These are phyloP conservation scores for Globisporangium cystogenes DNA, from an alignment of 352 stramenopile species.

Conservation along the genomic window DNA sequence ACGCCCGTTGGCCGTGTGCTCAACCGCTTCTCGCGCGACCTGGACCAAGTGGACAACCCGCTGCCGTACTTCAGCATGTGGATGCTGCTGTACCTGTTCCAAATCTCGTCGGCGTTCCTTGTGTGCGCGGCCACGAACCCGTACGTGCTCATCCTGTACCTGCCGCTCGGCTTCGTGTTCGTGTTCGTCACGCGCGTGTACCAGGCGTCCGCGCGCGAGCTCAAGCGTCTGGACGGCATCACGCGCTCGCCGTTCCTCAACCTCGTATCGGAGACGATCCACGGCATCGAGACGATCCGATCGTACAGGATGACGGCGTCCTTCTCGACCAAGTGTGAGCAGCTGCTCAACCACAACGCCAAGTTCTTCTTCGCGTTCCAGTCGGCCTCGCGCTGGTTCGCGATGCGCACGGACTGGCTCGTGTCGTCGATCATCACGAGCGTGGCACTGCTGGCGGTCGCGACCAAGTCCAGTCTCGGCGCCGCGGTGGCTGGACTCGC, in stretches of 20 bases:
- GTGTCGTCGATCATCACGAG: slow-evolving; percentile 18
- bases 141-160: slow-evolving; percentile 47
- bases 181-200: slow-evolving; percentile 71
- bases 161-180: slow-evolving; percentile 30
- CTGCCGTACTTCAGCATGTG: slow-evolving; percentile 48
- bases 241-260: slow-evolving; percentile 84
- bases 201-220: slow-evolving; percentile 53
- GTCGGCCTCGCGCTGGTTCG: slow-evolving; percentile 25
- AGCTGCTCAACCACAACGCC: slow-evolving; percentile 29
- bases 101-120: slow-evolving; percentile 27
- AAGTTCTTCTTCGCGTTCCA: slow-evolving; percentile 31
- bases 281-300: slow-evolving; percentile 89
- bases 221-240: slow-evolving; percentile 93
- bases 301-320: slow-evolving; percentile 17
- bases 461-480: slow-evolving; percentile 9
- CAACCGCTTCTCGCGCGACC: slow-evolving; percentile 31
- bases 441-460: slow-evolving; percentile 22
- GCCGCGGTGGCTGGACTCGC: slow-evolving; percentile 61
- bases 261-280: slow-evolving; percentile 87
- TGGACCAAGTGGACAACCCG: slow-evolving; percentile 39
- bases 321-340: slow-evolving; percentile 11
- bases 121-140: slow-evolving; percentile 41
- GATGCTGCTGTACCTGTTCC: slow-evolving; percentile 41
- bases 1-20: slow-evolving; percentile 11
- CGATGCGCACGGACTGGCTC: slow-evolving; percentile 38